Base-by-base conservation (phyloP, 768 basidiomycete species). In the Mycena maculata region DNA sequence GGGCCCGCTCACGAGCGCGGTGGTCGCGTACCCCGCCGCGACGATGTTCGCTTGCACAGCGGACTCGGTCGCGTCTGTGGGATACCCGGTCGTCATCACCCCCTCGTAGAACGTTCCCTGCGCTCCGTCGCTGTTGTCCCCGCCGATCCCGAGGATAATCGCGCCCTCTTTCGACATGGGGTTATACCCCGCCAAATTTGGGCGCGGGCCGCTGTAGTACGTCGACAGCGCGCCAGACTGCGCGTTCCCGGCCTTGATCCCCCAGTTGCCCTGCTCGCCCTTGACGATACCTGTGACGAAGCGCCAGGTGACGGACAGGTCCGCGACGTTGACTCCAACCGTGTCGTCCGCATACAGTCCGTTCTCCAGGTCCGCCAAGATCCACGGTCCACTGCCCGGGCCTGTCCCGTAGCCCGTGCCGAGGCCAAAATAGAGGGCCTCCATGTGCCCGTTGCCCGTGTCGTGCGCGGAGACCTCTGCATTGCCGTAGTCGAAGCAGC, bases 401-500 rank as follows among this genome's bases (percentile, higher is more conserved):
- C 67, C 67, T 23, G 62, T 53, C 47, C 67, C 62, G 62, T 48
- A 67, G 60, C 48, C 36, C 31, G 23, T 25, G 25, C 42, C 22
- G 55, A 11, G 38, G 47, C 67, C 67, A 38, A 56, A 63, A 54
- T 63, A 68, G 38, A 59, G 59, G 62, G 56, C 67, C 63, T 56
- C 62, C 62, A 63, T 63, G 44, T 63, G 62, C 52, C 52, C 61
- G 42, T 53, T 54, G 41, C 61, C 61, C 41, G 60, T 68, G 45
- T 68, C 67, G 54, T 28, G 33, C 52, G 41, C 61, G 22, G 54
- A 63, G 38, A 18, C 45, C 56, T 68, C 67, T 15, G 45, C 67
- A 60, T 68, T 68, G 31, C 67, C 67, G n/a, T 64, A 68, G 62
- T 68, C 67, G 57, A 68, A 63, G 33, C 62, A 64, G 27, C 61